A percentile compares a stretch with the other conserved stretches of the same genome.
Evolutionary conservation across 2,329 filamentous ascomycete species (phyloP).

Genomic region (Tetracladium maxilliforme): DNA sequence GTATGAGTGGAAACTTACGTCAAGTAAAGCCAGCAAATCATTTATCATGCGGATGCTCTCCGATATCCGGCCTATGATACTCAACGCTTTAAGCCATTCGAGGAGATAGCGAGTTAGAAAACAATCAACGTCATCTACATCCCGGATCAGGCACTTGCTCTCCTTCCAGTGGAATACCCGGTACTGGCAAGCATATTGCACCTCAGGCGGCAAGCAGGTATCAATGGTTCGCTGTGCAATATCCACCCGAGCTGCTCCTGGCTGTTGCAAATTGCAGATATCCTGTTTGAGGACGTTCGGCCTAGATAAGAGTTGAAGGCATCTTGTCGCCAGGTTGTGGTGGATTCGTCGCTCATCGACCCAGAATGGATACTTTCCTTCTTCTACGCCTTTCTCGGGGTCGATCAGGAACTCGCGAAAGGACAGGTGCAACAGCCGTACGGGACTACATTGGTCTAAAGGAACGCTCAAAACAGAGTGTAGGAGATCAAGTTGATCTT

Average conservation of each 20-base stretch:
- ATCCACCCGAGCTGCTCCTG: conserved; percentile 5
- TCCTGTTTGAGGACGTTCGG: conserved; percentile 10
- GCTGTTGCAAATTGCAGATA: conserved; percentile 10
- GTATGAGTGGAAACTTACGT: too few relatives aligned
- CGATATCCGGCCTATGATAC: too few relatives aligned
- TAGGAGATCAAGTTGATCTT: conserved; percentile 6
- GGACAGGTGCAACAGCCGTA: conserved; percentile 11
- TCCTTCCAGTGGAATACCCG: conserved; percentile 15
- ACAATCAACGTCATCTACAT: conserved; percentile 10
- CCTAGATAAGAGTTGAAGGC: conserved; percentile 13
- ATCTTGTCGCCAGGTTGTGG: too few relatives aligned
- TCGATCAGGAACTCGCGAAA: conserved; percentile 13
- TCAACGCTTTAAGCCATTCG: conserved; percentile 19
- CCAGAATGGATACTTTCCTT: conserved; percentile 2
- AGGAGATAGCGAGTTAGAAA: conserved; percentile 17
- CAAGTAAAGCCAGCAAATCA: too few relatives aligned
- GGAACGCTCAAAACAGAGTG: conserved; percentile 11
- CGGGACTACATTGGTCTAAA: conserved; percentile 4
- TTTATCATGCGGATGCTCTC: too few relatives aligned
- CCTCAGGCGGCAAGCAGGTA: conserved; percentile 13
- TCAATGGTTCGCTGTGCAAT: conserved; percentile 7
- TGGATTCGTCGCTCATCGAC: too few relatives aligned
- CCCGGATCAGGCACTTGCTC: conserved; percentile 12
- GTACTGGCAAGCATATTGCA: conserved; percentile 19
- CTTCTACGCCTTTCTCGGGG: conserved; percentile 1